These are phyloP conservation scores for Ascochyta lentis DNA, from an alignment of 2,329 filamentous ascomycete species.

Conservation along the genomic window DNA sequence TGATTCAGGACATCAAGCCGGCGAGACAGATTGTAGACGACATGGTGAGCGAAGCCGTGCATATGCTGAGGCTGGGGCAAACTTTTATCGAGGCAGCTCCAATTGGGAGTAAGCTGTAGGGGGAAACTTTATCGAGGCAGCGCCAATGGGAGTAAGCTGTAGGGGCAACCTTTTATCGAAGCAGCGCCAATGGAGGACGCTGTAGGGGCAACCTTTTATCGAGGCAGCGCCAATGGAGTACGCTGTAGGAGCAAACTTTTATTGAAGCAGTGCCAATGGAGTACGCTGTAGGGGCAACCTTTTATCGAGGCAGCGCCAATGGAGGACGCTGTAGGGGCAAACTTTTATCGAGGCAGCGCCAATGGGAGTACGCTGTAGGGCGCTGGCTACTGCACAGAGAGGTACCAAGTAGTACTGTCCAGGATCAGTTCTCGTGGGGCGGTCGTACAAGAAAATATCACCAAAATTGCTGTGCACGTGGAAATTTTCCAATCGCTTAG, in stretches of 20 bases:
- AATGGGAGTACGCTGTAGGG: constrained; percentile 27
- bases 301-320: constrained; percentile 33
- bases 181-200: constrained; percentile 35
- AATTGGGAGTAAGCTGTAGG: constrained; percentile 42
- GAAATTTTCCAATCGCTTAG: not conserved
- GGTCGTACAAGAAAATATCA: constrained; percentile 7
- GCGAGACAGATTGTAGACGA: constrained; percentile 85
- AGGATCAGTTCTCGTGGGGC: constrained; percentile 6
- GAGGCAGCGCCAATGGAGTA: constrained; percentile 31
- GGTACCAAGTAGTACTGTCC: not conserved
- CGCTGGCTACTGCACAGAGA: not conserved
- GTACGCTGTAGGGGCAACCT: constrained; percentile 48
- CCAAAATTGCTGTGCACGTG: constrained; percentile 1
- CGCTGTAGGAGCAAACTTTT: constrained; percentile 48
- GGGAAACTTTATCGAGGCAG: constrained; percentile 31
- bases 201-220: constrained; percentile 48
- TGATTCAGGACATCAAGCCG: constrained; percentile 78
- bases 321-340: constrained; percentile 48
- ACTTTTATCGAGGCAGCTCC: constrained; percentile 37
- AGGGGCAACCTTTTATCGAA: constrained; percentile 45
- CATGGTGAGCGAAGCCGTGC: constrained; percentile 69
- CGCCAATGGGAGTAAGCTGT: constrained; percentile 42
- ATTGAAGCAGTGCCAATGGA: constrained; percentile 30
- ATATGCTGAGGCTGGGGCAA: constrained; percentile 48
- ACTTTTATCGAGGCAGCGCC: constrained; percentile 37